Evolutionary conservation across 1,139 yeast genomes (phyloP).

Genomic region (Sugiyamaella castrensis): DNA sequence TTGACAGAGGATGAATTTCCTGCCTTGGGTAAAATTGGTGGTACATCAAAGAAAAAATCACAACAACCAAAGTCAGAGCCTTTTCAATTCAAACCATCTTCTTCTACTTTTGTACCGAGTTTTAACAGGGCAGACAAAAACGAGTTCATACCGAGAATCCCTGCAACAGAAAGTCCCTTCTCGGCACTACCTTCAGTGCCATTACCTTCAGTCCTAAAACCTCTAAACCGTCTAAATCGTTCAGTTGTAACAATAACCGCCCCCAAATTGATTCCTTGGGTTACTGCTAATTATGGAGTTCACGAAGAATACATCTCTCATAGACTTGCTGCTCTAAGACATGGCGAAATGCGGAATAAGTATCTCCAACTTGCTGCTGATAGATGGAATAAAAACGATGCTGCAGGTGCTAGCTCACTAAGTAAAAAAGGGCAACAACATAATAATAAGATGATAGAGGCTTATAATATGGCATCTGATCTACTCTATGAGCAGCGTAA

Average conservation of each 20-base stretch:
- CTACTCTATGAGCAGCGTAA: conserved; percentile 27
- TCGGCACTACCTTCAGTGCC: conserved; percentile 2
- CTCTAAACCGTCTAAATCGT: conserved; percentile 21
- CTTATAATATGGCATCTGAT: conserved; percentile 30
- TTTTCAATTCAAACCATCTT: conserved; percentile 8
- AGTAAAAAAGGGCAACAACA: conserved; percentile 39
- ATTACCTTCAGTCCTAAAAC: conserved; percentile 12
- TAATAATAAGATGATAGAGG: conserved; percentile 31
- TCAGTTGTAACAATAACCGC: conserved; percentile 25
- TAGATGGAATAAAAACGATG: conserved; percentile 39
- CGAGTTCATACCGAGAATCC: conserved; percentile 12
- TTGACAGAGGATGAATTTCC: conserved; percentile 32
- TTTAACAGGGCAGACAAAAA: not conserved
- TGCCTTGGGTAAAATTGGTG: conserved; percentile 24
- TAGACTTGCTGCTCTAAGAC: conserved; percentile 29
- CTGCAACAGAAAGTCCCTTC: not conserved
- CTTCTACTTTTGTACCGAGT: conserved; percentile 9
- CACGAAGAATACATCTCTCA: conserved; percentile 30
- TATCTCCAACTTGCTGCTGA: conserved; percentile 41
- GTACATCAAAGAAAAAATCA: conserved; percentile 6
- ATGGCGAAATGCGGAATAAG: conserved; percentile 38
- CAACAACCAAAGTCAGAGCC: conserved; percentile 4
- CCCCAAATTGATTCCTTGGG: conserved; percentile 41
- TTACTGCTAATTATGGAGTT: conserved; percentile 24
- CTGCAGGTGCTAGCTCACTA: conserved; percentile 39